Evolutionary conservation across 331 rosid species (phyloP), one percentile per base, ranked within the genome.

Genomic region (Spiraea crenata): DNA sequence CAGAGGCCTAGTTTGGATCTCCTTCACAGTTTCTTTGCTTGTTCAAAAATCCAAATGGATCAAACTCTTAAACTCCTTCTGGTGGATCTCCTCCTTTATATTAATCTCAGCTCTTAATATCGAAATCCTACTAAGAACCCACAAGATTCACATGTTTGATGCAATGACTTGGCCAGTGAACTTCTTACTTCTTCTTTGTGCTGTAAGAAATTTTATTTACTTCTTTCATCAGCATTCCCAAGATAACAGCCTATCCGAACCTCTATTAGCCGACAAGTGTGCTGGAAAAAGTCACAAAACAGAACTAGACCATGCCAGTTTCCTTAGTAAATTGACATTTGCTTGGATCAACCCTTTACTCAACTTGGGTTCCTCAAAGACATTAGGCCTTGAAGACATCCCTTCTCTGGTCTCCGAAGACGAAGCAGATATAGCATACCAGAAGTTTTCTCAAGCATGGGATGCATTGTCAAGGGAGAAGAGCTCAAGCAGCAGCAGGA

Each of bases 331-430:
- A 58, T 72, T 92, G 52, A 72, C 77, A 45, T 90, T 92, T 80
- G 69, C 92, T 71, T 92, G 98, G 98, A 82, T 88, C 9, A 81
- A 82, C 65, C 74, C 89, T 63, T 80, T 92, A 37, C 90, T 92
- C 47, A 58, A 59, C 8, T n/a, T 85, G 48, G 97, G 97, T n/a
- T 76, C 80, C 67, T 85, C 82, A 14, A 90, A 81, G 65, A 74
- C 93, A 19, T 73, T 90, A 31, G 44, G 65, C 59, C 88, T 84
- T 49, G 87, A 88, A 71, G 88, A 86, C 42, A 85, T 92, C 45
- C 97, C 97, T 67, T 70, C 82, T 67, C 85, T 92, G 45, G 85
- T 72, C 65, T 44, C 86, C 16, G 90, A 92, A 77, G 96, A 90
- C 13, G 84, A 84, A 80, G 91, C 97, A 40, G 52, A 75, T 7